Percentiles rank a stretch among this genome's conserved stretches.
Conservation (phyloP, 2,329 filamentous ascomycete genomes). For the Diaporthe sp. region DNA sequence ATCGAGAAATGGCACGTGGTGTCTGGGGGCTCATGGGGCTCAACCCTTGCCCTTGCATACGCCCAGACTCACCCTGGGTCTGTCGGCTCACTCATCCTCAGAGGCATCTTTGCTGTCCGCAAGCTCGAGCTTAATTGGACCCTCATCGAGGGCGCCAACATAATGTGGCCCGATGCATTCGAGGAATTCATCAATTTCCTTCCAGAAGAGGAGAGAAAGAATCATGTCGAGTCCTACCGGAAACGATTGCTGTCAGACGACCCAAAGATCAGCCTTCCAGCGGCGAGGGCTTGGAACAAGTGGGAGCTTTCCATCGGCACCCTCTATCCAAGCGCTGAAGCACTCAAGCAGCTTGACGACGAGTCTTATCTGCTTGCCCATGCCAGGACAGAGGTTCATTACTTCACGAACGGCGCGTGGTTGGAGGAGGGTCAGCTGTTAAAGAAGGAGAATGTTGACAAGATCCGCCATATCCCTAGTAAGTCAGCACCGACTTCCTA, state of each 20-base stretch:
- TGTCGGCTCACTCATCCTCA: constrained; percentile 56
- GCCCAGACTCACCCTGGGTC: constrained; percentile 56
- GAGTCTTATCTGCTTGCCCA: constrained; percentile 23
- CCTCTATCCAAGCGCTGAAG: neutral
- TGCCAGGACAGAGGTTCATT: constrained; percentile 13
- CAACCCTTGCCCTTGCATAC: constrained; percentile 59
- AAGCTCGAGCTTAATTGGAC: constrained; percentile 51
- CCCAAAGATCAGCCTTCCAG: constrained; percentile 8
- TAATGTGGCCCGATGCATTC: constrained; percentile 12
- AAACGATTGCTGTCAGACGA: constrained; percentile 51
- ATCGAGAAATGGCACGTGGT: constrained; percentile 60
- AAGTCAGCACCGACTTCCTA: neutral
- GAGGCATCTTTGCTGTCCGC: constrained; percentile 57
- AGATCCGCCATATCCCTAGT: constrained; percentile 22
- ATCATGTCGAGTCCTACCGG: constrained; percentile 41
- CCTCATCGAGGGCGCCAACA: constrained; percentile 45
- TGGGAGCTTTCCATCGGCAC: constrained; percentile 19
- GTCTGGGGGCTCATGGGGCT: constrained; percentile 64
- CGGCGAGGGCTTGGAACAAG: constrained; percentile 29
- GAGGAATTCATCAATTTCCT: constrained; percentile 2
- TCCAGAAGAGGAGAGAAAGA: neutral
- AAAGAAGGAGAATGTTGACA: constrained; percentile 3
- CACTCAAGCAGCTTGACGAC: constrained; percentile 10
- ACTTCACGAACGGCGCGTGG: constrained; percentile 6
- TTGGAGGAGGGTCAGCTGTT: constrained; percentile 19